Evolutionary conservation across 2,329 filamentous ascomycete genomes (phyloP).

Genomic region (Pochonia chlamydosporia): DNA sequence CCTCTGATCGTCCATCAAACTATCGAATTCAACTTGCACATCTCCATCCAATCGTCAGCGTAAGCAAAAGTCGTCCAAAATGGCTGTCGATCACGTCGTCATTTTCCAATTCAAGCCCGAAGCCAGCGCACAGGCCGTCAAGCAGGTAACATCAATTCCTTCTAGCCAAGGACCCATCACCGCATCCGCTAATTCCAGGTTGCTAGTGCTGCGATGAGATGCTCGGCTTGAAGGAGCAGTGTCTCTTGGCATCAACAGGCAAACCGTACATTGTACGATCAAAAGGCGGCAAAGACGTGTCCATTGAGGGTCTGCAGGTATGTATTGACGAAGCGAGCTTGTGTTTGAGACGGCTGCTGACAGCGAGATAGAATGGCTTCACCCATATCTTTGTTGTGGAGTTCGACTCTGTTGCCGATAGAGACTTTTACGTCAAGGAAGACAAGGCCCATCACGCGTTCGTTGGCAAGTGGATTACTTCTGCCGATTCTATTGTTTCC

Average conservation of each 20-base stretch:
- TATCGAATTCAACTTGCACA: neutral
- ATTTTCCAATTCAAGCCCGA: constrained; percentile 7
- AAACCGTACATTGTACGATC: constrained; percentile 54
- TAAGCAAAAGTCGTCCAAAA: neutral
- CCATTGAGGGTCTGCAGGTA: constrained; percentile 55
- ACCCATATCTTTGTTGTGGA: constrained; percentile 66
- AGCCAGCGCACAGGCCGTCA: neutral
- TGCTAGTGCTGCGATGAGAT: constrained; percentile 25
- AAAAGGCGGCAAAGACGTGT: constrained; percentile 57
- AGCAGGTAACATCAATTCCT: constrained; percentile 1
- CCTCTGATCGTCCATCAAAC: neutral
- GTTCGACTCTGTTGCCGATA: constrained; percentile 57
- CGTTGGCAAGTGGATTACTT: constrained; percentile 38
- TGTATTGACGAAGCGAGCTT: neutral
- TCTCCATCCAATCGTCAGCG: neutral
- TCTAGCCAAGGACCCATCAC: neutral
- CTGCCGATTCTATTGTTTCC: neutral
- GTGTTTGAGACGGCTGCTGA: neutral
- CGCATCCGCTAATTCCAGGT: neutral
- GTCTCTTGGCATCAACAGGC: constrained; percentile 54
- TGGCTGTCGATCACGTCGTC: constrained; percentile 8
- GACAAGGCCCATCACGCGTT: constrained; percentile 62
- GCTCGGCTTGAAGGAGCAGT: constrained; percentile 50
- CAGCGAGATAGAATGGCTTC: constrained; percentile 45
- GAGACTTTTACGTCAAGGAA: constrained; percentile 60